Base-by-base conservation (phyloP, 129 eudicot genomes). In the Pittosporum tobira region DNA sequence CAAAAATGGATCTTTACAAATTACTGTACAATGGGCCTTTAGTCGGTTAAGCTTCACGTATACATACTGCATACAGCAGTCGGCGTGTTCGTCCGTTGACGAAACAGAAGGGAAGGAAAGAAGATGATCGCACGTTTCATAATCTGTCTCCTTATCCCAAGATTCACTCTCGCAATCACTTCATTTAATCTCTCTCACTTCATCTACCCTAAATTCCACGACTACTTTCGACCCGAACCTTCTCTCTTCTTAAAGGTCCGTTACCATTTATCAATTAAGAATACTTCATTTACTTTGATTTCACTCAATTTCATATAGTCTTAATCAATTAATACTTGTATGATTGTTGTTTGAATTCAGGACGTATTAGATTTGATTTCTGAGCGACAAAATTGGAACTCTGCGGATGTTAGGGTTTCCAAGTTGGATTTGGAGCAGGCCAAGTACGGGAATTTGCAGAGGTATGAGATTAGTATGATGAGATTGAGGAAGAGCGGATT, bases 151-250 rank as follows among this genome's bases (percentile, higher is more conserved):
- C 44, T 67, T 56, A 14, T 19, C 23, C 23, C 68, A 10, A 46
- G 15, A 57, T 40, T 58, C 20, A 48, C 48, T 15, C 36, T 62
- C 31, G 57, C 67, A 20, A 62, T 27, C 22, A 46, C 79, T 16
- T 67, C 78, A 10, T 81, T 86, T 52, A 86, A 86, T 61, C 68
- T 86, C 57, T 86, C 95, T 3, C 87, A 79, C 69, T 82, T 71
- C 73, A 69, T 86, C 61, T 76, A 61, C 72, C 95, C 95, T 23
- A 79, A 57, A 65, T 42, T 73, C 63, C 54, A 73, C 76, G 60
- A 76, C 61, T 77, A 68, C 37, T 47, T 65, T 59, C 80, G 74
- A 38, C 80, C 81, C n/a, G 64, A 79, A 56, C 80, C 87, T 18
- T 81, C 85, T 14, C 42, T 71, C 0, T 77, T 81, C 71, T 48